phyloP scores from a whole-genome alignment of 179 eudicot genomes.

The Silene coronaria region DNA sequence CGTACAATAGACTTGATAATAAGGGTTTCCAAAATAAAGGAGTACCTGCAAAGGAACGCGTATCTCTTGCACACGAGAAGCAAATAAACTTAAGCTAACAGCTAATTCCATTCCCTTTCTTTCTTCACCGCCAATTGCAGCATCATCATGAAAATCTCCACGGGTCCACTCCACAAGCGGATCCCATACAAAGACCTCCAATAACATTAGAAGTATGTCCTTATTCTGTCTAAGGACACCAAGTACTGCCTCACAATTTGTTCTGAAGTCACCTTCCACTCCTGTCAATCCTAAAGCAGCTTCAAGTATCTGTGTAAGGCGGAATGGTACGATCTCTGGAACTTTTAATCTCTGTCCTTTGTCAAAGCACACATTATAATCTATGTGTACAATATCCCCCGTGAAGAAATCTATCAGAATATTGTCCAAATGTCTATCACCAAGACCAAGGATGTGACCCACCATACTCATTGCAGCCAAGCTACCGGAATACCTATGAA shows the following conservation, averaged over 20 bases:
- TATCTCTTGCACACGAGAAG: slow-evolving; percentile 99
- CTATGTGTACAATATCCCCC: slow-evolving; percentile 96
- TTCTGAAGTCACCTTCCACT: slow-evolving; percentile 85
- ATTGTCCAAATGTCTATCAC: slow-evolving; percentile 98
- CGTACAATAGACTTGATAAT: not conserved
- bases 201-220: slow-evolving; percentile 81
- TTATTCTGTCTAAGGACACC: slow-evolving; percentile 78
- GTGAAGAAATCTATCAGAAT: slow-evolving; percentile 77
- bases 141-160: slow-evolving; percentile 97
- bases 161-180: slow-evolving; percentile 99
- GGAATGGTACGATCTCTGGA: slow-evolving; percentile 99
- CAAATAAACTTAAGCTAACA: slow-evolving; percentile 97
- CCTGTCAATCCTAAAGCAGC: slow-evolving; percentile 94
- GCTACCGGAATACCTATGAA: slow-evolving; percentile 79
- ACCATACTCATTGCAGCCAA: slow-evolving; percentile 99
- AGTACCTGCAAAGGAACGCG: slow-evolving; percentile 95
- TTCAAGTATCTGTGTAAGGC: slow-evolving; percentile 94
- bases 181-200: slow-evolving; percentile 98
- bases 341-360: slow-evolving; percentile 92
- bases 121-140: slow-evolving; percentile 97
- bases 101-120: slow-evolving; percentile 99
- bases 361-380: slow-evolving; percentile 98
- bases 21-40: slow-evolving; percentile 6
- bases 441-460: slow-evolving; percentile 96
- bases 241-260: slow-evolving; percentile 93